A percentile compares a stretch with the other conserved stretches of the same genome.
Evolutionary conservation across 1,284 basidiomycete species (phyloP).

Genomic region (Cerioporus squamosus): DNA sequence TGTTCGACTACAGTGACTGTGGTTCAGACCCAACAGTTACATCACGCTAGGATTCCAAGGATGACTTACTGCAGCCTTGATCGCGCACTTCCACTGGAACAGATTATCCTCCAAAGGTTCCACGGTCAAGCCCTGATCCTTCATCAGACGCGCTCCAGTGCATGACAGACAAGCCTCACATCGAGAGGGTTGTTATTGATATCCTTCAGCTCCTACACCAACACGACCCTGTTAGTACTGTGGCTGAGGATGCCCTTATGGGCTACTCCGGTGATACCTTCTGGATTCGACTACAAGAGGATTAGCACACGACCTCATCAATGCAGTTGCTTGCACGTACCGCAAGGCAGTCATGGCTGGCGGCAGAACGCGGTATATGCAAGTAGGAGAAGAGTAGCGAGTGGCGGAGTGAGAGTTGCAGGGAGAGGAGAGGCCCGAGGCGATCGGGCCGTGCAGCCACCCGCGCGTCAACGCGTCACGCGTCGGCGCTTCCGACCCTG

Average conservation of each 20-base stretch:
- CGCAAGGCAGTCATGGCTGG: slow-evolving; percentile 60
- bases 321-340: slow-evolving; percentile 36
- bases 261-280: slow-evolving; percentile 49
- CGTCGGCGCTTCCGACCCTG: no score
- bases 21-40: no score
- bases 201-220: slow-evolving; percentile 62
- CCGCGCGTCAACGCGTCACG: no score
- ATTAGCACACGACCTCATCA: neutral
- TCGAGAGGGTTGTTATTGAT: slow-evolving; percentile 63
- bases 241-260: slow-evolving; percentile 1
- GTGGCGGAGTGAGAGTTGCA: neutral
- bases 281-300: slow-evolving; percentile 61
- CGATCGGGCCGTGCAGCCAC: no score
- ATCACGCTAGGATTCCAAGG: no score
- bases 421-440: no score
- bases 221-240: slow-evolving; percentile 19
- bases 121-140: slow-evolving; percentile 59
- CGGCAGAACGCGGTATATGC: no score
- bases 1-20: slow-evolving; percentile 59
- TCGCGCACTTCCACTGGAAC: slow-evolving; percentile 77
- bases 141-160: neutral
- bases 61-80: slow-evolving; percentile 76
- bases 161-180: slow-evolving; percentile 40
- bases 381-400: neutral
- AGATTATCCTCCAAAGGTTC: slow-evolving; percentile 75